Evolutionary conservation across 306 rosid genomes (phyloP).

Genomic region (Gynostemma pentaphyllum): DNA sequence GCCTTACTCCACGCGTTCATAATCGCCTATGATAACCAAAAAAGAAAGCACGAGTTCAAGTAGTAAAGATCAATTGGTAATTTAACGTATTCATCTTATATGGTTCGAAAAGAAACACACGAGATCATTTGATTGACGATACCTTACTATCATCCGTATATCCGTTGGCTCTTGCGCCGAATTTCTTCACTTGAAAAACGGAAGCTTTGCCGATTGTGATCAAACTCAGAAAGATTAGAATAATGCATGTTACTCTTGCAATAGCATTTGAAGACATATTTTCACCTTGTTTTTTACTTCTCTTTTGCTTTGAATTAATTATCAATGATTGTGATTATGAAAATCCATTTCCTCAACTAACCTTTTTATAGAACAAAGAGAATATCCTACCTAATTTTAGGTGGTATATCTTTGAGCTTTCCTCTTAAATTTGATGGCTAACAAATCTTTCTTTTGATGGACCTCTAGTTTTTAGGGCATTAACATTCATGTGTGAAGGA

Average conservation of each 20-base stretch:
- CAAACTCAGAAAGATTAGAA: conserved; percentile 9
- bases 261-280: conserved; percentile 1
- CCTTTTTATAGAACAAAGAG: not conserved
- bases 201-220: conserved; percentile 7
- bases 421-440: not conserved
- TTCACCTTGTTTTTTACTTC: conserved; percentile 7
- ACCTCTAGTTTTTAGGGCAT: not conserved
- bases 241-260: not conserved
- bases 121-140: not conserved
- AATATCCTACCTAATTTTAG: conserved; percentile 18
- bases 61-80: not conserved
- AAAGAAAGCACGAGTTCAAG: not conserved
- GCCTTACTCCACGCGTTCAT: conserved; percentile 24
- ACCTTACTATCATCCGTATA: conserved; percentile 25
- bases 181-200: conserved; percentile 17
- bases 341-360: not conserved
- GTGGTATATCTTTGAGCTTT: conserved; percentile 5
- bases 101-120: too few species aligned
- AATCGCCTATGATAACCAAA: conserved; percentile 20
- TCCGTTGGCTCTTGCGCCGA: conserved; percentile 27
- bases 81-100: not conserved
- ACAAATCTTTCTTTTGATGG: not conserved
- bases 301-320: not conserved
- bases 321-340: not conserved
- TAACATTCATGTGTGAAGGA: not conserved